Evolutionary conservation across 2,329 filamentous ascomycete species (phyloP).

Genomic region (Fusarium devonianum): DNA sequence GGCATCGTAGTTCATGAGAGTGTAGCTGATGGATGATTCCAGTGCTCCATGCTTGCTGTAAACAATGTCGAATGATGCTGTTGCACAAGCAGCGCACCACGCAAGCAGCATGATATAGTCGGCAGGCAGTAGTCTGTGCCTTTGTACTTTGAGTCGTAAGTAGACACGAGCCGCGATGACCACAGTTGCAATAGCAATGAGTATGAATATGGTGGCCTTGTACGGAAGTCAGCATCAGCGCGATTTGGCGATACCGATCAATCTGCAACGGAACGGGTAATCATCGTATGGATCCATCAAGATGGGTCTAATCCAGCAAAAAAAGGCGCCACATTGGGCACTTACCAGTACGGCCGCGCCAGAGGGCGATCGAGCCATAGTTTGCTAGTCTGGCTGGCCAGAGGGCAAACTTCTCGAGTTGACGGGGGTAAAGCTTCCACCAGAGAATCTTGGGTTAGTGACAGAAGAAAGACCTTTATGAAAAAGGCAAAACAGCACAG

Average conservation of each 20-base stretch:
- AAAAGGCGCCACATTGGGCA: no score
- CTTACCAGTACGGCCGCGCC: slow-evolving; percentile 7
- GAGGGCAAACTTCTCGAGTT: not conserved
- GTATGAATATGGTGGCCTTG: no score
- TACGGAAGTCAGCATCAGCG: no score
- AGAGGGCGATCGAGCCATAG: slow-evolving; percentile 6
- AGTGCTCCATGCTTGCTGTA: slow-evolving; percentile 7
- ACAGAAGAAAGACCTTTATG: no score
- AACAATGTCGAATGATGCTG: slow-evolving; percentile 14
- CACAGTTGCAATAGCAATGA: not conserved
- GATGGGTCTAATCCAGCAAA: no score
- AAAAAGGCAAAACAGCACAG: no score
- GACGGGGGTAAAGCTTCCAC: not conserved
- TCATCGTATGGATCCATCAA: no score
- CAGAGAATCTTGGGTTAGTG: no score
- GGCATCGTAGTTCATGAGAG: slow-evolving; percentile 16
- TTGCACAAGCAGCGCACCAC: slow-evolving; percentile 11
- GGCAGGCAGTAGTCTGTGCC: slow-evolving; percentile 11
- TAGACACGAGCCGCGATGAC: slow-evolving; percentile 25
- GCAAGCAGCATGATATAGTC: slow-evolving; percentile 18
- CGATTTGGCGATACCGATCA: no score
- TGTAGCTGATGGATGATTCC: slow-evolving; percentile 17
- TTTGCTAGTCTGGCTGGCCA: no score
- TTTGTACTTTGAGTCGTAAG: slow-evolving; percentile 24
- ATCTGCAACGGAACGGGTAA: no score